These are phyloP conservation scores for Posidonia australis DNA, from an alignment of 106 monocot genomes.

Conservation along the genomic window DNA sequence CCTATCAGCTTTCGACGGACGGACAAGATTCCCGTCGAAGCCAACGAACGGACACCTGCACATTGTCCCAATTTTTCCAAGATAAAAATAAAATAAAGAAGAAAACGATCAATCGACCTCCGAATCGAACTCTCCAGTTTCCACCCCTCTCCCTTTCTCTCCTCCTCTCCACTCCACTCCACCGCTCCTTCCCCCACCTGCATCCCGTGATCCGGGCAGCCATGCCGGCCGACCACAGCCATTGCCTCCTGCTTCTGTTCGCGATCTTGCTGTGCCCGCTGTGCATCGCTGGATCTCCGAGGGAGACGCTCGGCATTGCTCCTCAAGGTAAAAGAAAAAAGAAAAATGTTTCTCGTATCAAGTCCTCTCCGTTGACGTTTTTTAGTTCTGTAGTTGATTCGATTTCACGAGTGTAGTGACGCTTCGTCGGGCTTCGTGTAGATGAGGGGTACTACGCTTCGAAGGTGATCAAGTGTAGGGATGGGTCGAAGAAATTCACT, in stretches of 20 bases:
- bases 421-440: constrained; percentile 9
- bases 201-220: neutral
- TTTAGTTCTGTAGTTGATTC: too few relatives aligned
- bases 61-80: too few relatives aligned
- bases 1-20: too few relatives aligned
- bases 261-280: constrained; percentile 18
- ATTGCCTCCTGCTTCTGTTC: constrained; percentile 1
- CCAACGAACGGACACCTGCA: too few relatives aligned
- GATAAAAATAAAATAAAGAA: too few relatives aligned
- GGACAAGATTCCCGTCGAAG: too few relatives aligned
- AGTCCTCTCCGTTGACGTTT: neutral
- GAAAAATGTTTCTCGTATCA: neutral
- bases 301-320: constrained; percentile 50
- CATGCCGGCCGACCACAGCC: neutral
- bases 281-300: constrained; percentile 2
- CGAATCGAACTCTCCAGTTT: too few relatives aligned
- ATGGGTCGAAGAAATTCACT: constrained; percentile 83
- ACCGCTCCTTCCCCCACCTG: neutral
- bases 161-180: neutral
- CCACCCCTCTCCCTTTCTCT: neutral
- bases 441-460: constrained; percentile 61
- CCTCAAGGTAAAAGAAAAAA: constrained; percentile 41
- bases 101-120: too few relatives aligned
- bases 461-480: constrained; percentile 81
- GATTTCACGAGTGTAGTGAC: neutral